Evolutionary conservation across 1,284 basidiomycete species (phyloP).

Genomic region (Ceratobasidium theobromae): DNA sequence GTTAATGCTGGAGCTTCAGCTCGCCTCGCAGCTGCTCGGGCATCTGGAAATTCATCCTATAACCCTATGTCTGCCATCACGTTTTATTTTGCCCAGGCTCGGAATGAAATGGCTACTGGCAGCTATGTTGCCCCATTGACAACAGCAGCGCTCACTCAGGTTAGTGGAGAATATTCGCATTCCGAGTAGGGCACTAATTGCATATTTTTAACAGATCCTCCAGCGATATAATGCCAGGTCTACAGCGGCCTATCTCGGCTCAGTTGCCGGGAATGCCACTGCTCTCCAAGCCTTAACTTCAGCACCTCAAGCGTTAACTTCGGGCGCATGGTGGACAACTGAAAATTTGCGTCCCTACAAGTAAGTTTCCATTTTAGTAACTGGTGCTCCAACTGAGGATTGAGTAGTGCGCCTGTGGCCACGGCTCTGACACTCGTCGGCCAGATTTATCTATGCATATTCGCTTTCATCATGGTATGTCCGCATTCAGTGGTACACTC

Average conservation of each 20-base stretch:
- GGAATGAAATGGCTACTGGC: conserved; percentile 32
- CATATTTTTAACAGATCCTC: background rate
- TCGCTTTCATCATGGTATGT: conserved; percentile 33
- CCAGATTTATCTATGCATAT: conserved; percentile 49
- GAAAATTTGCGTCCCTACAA: conserved; percentile 49
- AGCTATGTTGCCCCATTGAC: conserved; percentile 30
- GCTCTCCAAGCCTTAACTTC: conserved; percentile 42
- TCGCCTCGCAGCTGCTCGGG: background rate
- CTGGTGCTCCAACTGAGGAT: background rate
- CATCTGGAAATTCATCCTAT: background rate
- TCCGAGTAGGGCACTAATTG: conserved; percentile 36
- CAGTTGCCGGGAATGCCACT: conserved; percentile 40
- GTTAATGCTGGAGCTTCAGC: background rate
- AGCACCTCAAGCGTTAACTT: conserved; percentile 48
- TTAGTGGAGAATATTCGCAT: conserved; percentile 38
- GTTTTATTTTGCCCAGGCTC: conserved; percentile 19
- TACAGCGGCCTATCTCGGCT: background rate
- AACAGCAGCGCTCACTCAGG: conserved; percentile 36
- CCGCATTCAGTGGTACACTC: background rate
- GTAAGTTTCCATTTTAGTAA: background rate
- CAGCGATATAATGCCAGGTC: conserved; percentile 11
- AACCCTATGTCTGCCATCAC: background rate
- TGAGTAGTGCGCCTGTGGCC: conserved; percentile 45
- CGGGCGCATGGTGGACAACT: conserved; percentile 41
- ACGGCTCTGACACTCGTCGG: conserved; percentile 51